phyloP scores from a whole-genome alignment of 108 stramenopile species.

The Chaetoceros muelleri region DNA sequence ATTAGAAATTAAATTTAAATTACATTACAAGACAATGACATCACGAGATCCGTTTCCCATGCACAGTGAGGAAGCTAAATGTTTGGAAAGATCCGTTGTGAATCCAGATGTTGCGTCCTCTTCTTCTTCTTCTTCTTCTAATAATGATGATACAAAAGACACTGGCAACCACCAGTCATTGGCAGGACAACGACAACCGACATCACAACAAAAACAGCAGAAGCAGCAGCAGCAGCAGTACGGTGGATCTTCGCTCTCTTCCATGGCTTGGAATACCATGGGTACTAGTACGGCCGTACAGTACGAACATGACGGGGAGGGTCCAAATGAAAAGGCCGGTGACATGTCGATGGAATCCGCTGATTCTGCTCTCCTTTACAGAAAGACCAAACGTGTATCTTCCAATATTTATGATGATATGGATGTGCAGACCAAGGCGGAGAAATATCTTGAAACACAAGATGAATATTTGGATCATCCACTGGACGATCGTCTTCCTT shows the following conservation, averaged over 20 bases:
- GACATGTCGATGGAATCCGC: not conserved
- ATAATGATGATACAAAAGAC: slow-evolving; percentile 6
- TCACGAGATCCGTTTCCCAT: slow-evolving; percentile 76
- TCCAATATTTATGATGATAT: slow-evolving; percentile 16
- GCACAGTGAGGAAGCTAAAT: slow-evolving; percentile 58
- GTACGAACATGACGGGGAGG: slow-evolving; percentile 6
- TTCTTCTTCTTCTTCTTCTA: too few species aligned
- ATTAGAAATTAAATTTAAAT: not conserved
- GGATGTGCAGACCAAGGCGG: not conserved
- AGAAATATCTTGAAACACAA: slow-evolving; percentile 8
- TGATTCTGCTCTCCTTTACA: not conserved
- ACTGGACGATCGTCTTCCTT: too few species aligned
- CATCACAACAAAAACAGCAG: not conserved
- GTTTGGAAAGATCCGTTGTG: slow-evolving; percentile 28
- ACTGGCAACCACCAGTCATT: not conserved
- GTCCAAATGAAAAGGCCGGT: slow-evolving; percentile 5
- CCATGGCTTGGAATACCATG: slow-evolving; percentile 35
- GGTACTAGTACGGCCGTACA: slow-evolving; percentile 16
- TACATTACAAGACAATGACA: slow-evolving; percentile 15
- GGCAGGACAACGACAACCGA: not conserved
- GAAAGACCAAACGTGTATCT: not conserved
- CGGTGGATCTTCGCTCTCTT: slow-evolving; percentile 10
- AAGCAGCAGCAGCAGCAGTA: slow-evolving; percentile 3
- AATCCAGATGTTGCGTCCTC: too few species aligned
- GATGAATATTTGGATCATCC: slow-evolving; percentile 64